Conservation (phyloP, 2,329 filamentous ascomycete genomes). For the Claviceps spartinae region DNA sequence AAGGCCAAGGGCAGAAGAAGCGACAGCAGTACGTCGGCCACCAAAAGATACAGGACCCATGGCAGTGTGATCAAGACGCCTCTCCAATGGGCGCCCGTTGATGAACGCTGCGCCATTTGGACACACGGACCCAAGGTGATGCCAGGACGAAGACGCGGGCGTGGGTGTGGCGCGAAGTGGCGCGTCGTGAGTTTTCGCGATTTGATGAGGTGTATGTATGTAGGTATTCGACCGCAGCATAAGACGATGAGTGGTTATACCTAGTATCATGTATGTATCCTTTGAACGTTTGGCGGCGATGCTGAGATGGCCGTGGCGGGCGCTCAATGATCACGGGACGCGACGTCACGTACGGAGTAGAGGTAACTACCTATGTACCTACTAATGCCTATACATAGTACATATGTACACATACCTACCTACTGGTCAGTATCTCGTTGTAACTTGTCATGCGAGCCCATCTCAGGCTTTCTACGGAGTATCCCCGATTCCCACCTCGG, state of each 20-base stretch:
- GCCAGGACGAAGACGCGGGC: background rate
- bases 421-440: too few relatives aligned
- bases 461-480: too few relatives aligned
- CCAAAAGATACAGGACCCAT: constrained; percentile 38
- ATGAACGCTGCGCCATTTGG: constrained; percentile 8
- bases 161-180: background rate
- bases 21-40: constrained; percentile 38
- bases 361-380: too few relatives aligned
- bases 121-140: background rate
- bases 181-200: background rate
- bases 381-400: too few relatives aligned
- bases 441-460: background rate
- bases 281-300: background rate
- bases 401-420: too few relatives aligned
- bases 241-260: background rate
- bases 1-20: constrained; percentile 33
- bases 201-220: background rate
- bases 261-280: background rate
- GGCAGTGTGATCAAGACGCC: constrained; percentile 31
- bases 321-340: background rate
- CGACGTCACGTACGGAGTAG: background rate
- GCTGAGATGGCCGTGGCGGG: background rate
- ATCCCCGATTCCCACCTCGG: background rate
- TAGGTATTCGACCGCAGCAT: background rate
- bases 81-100: constrained; percentile 24